Evolutionary conservation across 1,284 basidiomycete genomes (phyloP).

Genomic region (Ceratobasidium sp.): DNA sequence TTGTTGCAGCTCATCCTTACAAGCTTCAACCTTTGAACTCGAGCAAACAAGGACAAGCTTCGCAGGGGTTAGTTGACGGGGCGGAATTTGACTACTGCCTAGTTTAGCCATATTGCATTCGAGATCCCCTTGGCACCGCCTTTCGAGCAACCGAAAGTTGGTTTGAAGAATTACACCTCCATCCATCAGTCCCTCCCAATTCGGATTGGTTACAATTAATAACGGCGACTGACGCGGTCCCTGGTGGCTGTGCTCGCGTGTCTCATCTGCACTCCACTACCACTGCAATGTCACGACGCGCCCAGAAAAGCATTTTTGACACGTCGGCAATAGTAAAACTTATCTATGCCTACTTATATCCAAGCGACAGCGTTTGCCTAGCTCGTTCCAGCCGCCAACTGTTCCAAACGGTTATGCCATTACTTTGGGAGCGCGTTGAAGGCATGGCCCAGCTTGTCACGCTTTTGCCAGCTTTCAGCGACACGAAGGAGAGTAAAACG

Average conservation of each 20-base stretch:
- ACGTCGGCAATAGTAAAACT: neutral
- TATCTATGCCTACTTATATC: neutral
- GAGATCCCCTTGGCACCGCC: too few species aligned
- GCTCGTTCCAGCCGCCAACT: neutral
- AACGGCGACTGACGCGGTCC: neutral
- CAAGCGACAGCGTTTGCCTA: neutral
- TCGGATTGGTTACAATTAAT: too few species aligned
- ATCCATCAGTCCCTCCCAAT: too few species aligned
- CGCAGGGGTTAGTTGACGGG: too few species aligned
- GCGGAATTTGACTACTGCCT: too few species aligned
- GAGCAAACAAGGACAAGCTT: too few species aligned
- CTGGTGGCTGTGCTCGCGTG: slow-evolving; percentile 11
- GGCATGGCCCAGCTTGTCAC: neutral
- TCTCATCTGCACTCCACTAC: neutral
- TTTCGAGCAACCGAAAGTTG: too few species aligned
- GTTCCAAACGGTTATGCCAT: slow-evolving; percentile 6
- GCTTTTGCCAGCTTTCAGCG: neutral
- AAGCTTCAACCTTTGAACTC: too few species aligned
- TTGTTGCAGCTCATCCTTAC: too few species aligned
- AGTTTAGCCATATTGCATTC: too few species aligned
- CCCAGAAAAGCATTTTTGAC: slow-evolving; percentile 3
- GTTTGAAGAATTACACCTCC: too few species aligned
- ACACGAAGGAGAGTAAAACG: neutral
- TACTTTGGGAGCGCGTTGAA: slow-evolving; percentile 1
- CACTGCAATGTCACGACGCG: neutral